A percentile compares a stretch with the other conserved stretches of the same genome.
Evolutionary conservation across 2,329 filamentous ascomycete genomes (phyloP).

Genomic region (Nigrospora sphaerica): DNA sequence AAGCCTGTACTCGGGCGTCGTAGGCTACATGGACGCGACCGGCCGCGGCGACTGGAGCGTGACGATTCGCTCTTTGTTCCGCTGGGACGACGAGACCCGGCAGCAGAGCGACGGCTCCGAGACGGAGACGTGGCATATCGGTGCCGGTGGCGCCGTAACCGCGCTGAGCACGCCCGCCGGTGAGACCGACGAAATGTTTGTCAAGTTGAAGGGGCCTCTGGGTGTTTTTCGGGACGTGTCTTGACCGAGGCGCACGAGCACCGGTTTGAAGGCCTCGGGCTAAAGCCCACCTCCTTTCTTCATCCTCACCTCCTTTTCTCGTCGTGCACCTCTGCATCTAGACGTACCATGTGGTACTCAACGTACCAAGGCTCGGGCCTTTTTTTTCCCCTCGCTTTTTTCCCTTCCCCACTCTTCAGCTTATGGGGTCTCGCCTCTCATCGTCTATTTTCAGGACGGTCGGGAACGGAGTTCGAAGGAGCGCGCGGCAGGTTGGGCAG

Average conservation of each 20-base stretch:
- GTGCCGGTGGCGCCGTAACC: constrained; percentile 86
- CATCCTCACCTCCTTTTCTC: no score
- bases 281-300: no score
- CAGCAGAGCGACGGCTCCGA: constrained; percentile 15
- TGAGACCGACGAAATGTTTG: constrained; percentile 88
- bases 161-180: constrained; percentile 71
- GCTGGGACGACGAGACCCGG: constrained; percentile 54
- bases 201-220: constrained; percentile 57
- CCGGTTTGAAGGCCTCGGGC: not conserved
- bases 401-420: no score
- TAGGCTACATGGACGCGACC: constrained; percentile 83
- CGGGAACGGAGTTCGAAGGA: not conserved
- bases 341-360: constrained; percentile 6
- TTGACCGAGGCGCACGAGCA: constrained; percentile 5
- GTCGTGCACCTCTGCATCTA: not conserved
- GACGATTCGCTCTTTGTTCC: constrained; percentile 76
- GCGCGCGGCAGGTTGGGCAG: no score
- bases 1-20: constrained; percentile 78
- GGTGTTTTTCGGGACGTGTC: constrained; percentile 32
- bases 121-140: constrained; percentile 68
- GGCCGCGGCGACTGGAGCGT: constrained; percentile 88
- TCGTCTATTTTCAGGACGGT: no score
- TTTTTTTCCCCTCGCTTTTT: no score
- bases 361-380: constrained; percentile 1
- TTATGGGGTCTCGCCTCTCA: no score